Conservation (phyloP, 225 moss, liverwort and hornwort genomes). For the Bryoerythrophyllum caledonicum region DNA sequence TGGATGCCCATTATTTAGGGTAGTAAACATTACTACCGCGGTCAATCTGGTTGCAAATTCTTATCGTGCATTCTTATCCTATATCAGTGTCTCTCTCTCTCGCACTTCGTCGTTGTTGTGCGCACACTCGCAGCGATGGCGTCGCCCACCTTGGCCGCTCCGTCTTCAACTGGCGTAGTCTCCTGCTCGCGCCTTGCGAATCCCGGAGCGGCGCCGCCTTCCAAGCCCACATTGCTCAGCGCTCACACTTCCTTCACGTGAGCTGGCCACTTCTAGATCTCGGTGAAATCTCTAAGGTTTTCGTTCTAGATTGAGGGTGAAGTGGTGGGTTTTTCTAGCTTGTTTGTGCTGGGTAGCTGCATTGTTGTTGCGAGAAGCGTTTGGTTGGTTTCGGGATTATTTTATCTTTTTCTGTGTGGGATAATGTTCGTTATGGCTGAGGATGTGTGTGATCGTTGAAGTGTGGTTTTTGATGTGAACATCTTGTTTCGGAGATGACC, state of each 20-base stretch:
- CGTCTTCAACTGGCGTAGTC: background rate
- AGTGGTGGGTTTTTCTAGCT: background rate
- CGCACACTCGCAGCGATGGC: conserved; percentile 21
- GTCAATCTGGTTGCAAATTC: background rate
- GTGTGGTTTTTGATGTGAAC: background rate
- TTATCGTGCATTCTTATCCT: conserved; percentile 21
- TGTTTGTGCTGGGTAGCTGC: background rate
- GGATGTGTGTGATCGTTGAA: too few species aligned
- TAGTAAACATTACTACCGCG: background rate
- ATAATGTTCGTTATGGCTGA: too few species aligned
- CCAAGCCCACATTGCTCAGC: conserved; percentile 26
- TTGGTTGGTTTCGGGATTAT: background rate
- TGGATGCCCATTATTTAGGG: too few species aligned
- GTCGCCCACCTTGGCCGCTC: conserved; percentile 2
- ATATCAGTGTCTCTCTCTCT: background rate
- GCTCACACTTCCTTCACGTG: conserved; percentile 25
- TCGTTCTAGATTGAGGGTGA: background rate
- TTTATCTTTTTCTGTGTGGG: too few species aligned
- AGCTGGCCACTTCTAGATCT: background rate
- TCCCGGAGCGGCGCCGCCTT: background rate
- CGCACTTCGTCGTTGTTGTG: too few species aligned
- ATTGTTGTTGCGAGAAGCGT: background rate
- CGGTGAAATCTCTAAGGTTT: background rate
- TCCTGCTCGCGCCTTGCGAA: conserved; percentile 4
- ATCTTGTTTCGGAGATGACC: background rate